Evolutionary conservation across 495 filamentous ascomycete genomes (phyloP), one percentile per base, ranked within the genome.

Genomic region (Tuber borchii): DNA sequence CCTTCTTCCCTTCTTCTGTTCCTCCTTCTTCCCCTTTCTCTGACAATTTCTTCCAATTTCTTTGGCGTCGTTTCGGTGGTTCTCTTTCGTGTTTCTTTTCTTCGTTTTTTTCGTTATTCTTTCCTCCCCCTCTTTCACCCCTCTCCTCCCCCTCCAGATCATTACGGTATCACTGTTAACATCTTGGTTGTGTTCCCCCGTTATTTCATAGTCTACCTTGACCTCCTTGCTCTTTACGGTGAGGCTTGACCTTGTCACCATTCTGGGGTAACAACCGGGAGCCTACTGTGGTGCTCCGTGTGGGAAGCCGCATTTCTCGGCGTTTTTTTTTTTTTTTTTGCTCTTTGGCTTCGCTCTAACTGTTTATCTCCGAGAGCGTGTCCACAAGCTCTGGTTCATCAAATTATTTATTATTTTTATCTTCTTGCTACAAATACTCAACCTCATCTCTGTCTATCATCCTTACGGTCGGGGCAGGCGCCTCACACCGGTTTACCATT

Each of bases 21-120:
- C n/a, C n/a, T n/a, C 26, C 26, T n/a, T 72, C 73, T 61, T 39
- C 65, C 69, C 71, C 51, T 73, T 56, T 69, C 70, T 73, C 70
- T 75, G 51, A 69, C 45, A 56, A 71, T 75, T 73, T 75, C 19
- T 61, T 70, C 70, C 45, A 42, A 44, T 72, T 79, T 79, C 75
- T 73, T 78, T 78, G 76, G 76, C 73, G 42, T 46, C 74, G 70
- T 72, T 65, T 78, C 46, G 70, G 37, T 69, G 56, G 17, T 78
- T 75, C 77, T 70, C 65, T 71, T 79, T 31, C 34, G 2, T 71
- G 76, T 44, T 71, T 37, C 42, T 69, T 71, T 71, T 17, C 2
- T 74, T 31, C 0, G 16, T 39, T 72, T 31, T 16, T 74, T n/a
- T 31, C 48, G 19, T 40, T 61, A 44, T 71, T 37, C 43, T 34